phyloP scores from a whole-genome alignment of 495 filamentous ascomycete genomes.

The Lasiosphaeria hispida region DNA sequence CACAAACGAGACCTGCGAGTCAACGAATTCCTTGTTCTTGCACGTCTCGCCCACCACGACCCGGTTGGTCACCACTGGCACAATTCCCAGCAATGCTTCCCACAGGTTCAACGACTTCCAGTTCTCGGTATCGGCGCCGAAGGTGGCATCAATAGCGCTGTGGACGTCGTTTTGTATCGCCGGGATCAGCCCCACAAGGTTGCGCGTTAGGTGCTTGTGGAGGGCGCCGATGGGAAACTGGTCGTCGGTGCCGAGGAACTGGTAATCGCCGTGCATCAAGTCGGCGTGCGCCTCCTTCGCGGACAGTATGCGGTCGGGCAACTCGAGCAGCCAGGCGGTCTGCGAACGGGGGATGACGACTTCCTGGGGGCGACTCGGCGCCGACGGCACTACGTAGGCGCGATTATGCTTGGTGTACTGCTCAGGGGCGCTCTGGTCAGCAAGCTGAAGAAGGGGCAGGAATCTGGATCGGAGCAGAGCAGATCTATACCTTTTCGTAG shows the following conservation, averaged over 20 bases:
- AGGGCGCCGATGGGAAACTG: constrained; percentile 32
- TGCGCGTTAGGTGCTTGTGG: constrained; percentile 37
- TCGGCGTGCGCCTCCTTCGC: constrained; percentile 31
- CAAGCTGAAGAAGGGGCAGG: background rate
- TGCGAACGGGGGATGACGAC: constrained; percentile 37
- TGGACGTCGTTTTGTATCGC: constrained; percentile 33
- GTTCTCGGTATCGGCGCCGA: constrained; percentile 32
- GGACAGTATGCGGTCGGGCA: constrained; percentile 33
- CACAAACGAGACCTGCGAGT: constrained; percentile 31
- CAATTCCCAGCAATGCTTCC: constrained; percentile 33
- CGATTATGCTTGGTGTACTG: constrained; percentile 34
- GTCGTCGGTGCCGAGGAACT: constrained; percentile 33
- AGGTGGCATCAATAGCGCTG: constrained; percentile 26
- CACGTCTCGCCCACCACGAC: constrained; percentile 31
- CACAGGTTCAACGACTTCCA: constrained; percentile 36
- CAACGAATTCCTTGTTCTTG: constrained; percentile 29
- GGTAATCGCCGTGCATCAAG: constrained; percentile 30
- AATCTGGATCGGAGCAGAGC: background rate
- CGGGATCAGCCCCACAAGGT: constrained; percentile 32
- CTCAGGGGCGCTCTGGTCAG: background rate
- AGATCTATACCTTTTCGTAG: constrained; percentile 29
- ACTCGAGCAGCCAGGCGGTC: constrained; percentile 36
- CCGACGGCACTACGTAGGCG: constrained; percentile 31
- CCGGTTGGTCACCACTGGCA: constrained; percentile 33
- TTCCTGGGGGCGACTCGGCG: constrained; percentile 31